Percentiles rank a stretch among this genome's conserved stretches.
Evolutionary conservation across 441 rosid species (phyloP).

Genomic region (Erysimum pusillum): DNA sequence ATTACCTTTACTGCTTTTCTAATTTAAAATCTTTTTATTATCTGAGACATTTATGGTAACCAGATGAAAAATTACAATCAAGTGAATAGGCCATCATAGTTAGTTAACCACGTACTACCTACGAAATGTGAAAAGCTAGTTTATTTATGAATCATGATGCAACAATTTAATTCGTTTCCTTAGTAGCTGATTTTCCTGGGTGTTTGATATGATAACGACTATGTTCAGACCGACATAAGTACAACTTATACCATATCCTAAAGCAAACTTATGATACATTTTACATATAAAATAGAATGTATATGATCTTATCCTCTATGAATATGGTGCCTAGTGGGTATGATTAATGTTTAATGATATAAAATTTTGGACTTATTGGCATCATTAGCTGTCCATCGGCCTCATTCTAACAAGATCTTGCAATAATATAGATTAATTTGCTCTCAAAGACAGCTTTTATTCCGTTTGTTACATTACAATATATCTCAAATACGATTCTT

Average conservation of each 20-base stretch:
- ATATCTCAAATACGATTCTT: background rate
- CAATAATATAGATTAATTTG: constrained; percentile 17
- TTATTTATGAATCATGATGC: background rate
- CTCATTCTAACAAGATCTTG: constrained; percentile 22
- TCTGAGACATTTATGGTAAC: constrained; percentile 1
- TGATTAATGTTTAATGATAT: constrained; percentile 20
- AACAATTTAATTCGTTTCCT: background rate
- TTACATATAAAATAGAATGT: constrained; percentile 11
- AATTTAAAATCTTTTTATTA: background rate
- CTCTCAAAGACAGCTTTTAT: constrained; percentile 29
- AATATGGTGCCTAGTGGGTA: constrained; percentile 24
- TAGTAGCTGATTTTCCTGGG: background rate
- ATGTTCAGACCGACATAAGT: background rate
- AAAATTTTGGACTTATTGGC: constrained; percentile 18
- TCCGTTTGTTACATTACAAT: constrained; percentile 10
- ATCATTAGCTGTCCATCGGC: constrained; percentile 40
- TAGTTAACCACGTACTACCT: too few species aligned
- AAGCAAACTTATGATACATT: constrained; percentile 11
- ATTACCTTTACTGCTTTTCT: too few species aligned
- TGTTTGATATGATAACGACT: constrained; percentile 13
- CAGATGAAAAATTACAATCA: too few species aligned
- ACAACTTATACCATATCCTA: constrained; percentile 17
- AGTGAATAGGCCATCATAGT: background rate
- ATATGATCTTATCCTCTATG: constrained; percentile 22
- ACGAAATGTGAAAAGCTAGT: too few species aligned